A percentile compares a stretch with the other conserved stretches of the same genome.
These are phyloP conservation scores for Hyphodiscus sp. DNA, from an alignment of 2,329 filamentous ascomycete genomes.

Conservation along the genomic window DNA sequence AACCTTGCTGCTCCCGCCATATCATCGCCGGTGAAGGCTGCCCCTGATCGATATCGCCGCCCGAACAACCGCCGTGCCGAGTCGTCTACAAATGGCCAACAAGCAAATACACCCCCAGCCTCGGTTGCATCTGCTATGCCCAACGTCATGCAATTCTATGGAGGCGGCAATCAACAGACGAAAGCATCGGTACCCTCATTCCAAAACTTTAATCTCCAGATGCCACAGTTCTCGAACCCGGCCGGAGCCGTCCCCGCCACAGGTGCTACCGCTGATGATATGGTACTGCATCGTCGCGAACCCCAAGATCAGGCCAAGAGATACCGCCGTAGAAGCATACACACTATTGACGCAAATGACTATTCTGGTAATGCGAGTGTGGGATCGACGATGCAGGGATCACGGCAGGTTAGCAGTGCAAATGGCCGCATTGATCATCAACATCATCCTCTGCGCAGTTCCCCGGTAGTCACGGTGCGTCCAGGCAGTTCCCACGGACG, in stretches of 20 bases:
- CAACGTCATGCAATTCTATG: conserved; percentile 49
- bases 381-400: conserved; percentile 23
- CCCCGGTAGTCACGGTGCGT: conserved; percentile 22
- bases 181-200: conserved; percentile 17
- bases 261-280: conserved; percentile 23
- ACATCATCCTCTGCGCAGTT: conserved; percentile 29
- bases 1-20: conserved; percentile 41
- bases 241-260: conserved; percentile 3
- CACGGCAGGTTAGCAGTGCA: conserved; percentile 24
- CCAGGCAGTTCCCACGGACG: conserved; percentile 26
- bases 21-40: conserved; percentile 52
- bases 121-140: conserved; percentile 47
- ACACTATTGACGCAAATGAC: conserved; percentile 46
- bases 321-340: conserved; percentile 77
- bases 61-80: conserved; percentile 45
- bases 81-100: conserved; percentile 25
- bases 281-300: conserved; percentile 48
- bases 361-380: conserved; percentile 9
- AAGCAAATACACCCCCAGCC: conserved; percentile 14
- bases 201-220: conserved; percentile 21
- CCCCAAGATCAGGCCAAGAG: conserved; percentile 65
- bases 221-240: conserved; percentile 23
- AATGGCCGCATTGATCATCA: conserved; percentile 28
- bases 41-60: conserved; percentile 80
- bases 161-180: conserved; percentile 33